A percentile compares a stretch with the other conserved stretches of the same genome.
These are phyloP conservation scores for Boletus bicolor DNA, from an alignment of 768 basidiomycete genomes.

Conservation along the genomic window DNA sequence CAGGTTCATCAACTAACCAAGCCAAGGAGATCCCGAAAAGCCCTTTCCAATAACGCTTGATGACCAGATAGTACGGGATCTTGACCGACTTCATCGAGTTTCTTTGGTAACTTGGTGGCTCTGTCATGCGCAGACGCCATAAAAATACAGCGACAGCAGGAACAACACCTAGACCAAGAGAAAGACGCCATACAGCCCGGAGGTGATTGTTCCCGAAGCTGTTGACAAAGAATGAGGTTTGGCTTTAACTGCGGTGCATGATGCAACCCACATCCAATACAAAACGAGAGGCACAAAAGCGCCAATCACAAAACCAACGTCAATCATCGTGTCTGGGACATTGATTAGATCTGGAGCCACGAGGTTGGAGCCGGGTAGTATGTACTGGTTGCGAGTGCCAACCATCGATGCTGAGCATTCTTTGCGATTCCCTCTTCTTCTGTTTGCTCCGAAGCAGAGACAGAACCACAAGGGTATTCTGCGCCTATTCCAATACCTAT, in stretches of 20 bases:
- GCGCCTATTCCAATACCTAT: slow-evolving; percentile 87
- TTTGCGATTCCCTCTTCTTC: slow-evolving; percentile 78
- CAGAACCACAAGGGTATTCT: slow-evolving; percentile 88
- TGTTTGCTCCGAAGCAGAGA: slow-evolving; percentile 85
- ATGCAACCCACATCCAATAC: slow-evolving; percentile 73
- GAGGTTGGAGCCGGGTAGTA: slow-evolving; percentile 1
- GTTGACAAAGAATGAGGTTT: not conserved
- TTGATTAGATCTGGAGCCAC: not conserved
- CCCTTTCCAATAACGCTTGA: slow-evolving; percentile 78
- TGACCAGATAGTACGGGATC: slow-evolving; percentile 73
- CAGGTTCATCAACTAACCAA: slow-evolving; percentile 46
- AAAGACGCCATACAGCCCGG: slow-evolving; percentile 82
- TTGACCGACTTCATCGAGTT: slow-evolving; percentile 73
- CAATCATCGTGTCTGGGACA: slow-evolving; percentile 74
- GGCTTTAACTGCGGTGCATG: not conserved
- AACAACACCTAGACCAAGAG: slow-evolving; percentile 78
- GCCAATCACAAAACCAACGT: slow-evolving; percentile 74
- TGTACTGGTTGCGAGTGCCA: slow-evolving; percentile 86
- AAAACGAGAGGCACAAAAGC: slow-evolving; percentile 82
- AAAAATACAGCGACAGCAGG: slow-evolving; percentile 80
- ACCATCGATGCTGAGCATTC: slow-evolving; percentile 81
- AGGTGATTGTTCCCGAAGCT: slow-evolving; percentile 80
- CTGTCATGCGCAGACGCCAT: slow-evolving; percentile 84
- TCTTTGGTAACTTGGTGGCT: slow-evolving; percentile 69
- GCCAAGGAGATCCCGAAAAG: slow-evolving; percentile 70